phyloP scores from a whole-genome alignment of 2,329 filamentous ascomycete species.

The Chaetomium sp. region DNA sequence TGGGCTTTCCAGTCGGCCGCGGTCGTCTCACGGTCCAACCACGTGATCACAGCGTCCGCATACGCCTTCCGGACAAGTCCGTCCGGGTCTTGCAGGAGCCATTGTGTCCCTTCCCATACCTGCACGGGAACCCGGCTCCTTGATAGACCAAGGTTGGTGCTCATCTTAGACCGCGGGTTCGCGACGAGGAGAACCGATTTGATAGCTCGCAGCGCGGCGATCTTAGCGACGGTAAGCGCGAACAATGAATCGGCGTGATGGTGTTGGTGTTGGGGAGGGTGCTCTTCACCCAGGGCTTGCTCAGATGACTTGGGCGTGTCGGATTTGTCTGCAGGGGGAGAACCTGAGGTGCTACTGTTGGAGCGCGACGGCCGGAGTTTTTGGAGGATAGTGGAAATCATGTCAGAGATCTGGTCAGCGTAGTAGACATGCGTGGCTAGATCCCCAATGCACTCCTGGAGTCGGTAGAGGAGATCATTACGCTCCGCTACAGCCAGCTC shows the following conservation, averaged over 20 bases:
- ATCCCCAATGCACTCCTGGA: conserved; percentile 82
- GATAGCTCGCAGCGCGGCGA: conserved; percentile 67
- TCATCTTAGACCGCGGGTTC: conserved; percentile 57
- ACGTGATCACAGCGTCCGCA: conserved; percentile 72
- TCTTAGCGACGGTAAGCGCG: conserved; percentile 48
- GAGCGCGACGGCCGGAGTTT: conserved; percentile 63
- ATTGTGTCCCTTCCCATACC: conserved; percentile 95
- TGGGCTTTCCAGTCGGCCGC: conserved; percentile 56
- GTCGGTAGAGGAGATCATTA: conserved; percentile 58
- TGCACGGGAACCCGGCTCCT: conserved; percentile 70
- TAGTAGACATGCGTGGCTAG: conserved; percentile 95
- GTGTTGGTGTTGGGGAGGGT: conserved; percentile 14
- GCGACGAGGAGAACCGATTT: conserved; percentile 78
- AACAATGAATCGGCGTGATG: conserved; percentile 47
- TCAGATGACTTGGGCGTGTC: conserved; percentile 32
- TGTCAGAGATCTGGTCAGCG: conserved; percentile 89
- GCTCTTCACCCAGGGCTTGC: conserved; percentile 29
- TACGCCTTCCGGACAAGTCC: conserved; percentile 78
- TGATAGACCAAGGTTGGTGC: conserved; percentile 56
- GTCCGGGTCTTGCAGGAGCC: conserved; percentile 76
- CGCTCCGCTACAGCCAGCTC: conserved; percentile 41
- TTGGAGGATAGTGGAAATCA: conserved; percentile 74
- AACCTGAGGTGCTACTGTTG: conserved; percentile 33
- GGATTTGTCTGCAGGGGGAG: conserved; percentile 43
- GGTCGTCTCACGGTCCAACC: conserved; percentile 76